Percentiles rank a stretch among this genome's conserved stretches.
Conservation (phyloP, 352 stramenopile genomes). For the Pythium folliculosum region DNA sequence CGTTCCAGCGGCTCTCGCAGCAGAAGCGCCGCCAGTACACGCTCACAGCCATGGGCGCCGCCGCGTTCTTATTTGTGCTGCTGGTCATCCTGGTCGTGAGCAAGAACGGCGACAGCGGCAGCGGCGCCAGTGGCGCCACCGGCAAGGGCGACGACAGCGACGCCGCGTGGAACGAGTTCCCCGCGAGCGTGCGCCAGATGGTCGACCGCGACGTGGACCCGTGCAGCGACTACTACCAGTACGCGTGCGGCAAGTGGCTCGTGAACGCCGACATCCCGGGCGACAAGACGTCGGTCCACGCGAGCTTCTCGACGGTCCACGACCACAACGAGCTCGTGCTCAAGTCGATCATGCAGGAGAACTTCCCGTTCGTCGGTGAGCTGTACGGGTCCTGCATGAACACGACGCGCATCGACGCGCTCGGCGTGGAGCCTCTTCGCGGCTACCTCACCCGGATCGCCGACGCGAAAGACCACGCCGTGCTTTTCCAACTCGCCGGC, state of each 20-base stretch:
- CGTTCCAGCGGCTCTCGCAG: slow-evolving; percentile 20
- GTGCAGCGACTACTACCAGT: slow-evolving; percentile 49
- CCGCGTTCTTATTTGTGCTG: slow-evolving; percentile 28
- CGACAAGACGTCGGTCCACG: slow-evolving; percentile 28
- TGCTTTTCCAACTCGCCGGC: slow-evolving; percentile 57
- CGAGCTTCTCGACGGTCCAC: slow-evolving; percentile 36
- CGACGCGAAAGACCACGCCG: slow-evolving; percentile 30
- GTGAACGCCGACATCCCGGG: slow-evolving; percentile 33
- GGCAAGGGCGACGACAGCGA: slow-evolving; percentile 15
- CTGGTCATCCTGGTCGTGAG: slow-evolving; percentile 27
- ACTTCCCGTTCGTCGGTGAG: slow-evolving; percentile 41
- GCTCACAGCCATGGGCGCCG: slow-evolving; percentile 11
- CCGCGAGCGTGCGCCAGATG: slow-evolving; percentile 28
- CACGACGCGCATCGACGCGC: slow-evolving; percentile 39
- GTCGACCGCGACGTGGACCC: slow-evolving; percentile 34
- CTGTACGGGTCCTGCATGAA: slow-evolving; percentile 49
- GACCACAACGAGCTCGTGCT: slow-evolving; percentile 42
- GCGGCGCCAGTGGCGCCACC: background rate
- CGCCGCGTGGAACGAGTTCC: slow-evolving; percentile 26
- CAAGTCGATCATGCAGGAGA: slow-evolving; percentile 38
- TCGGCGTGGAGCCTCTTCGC: slow-evolving; percentile 39
- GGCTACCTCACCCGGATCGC: slow-evolving; percentile 42
- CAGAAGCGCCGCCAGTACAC: slow-evolving; percentile 32
- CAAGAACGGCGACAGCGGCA: slow-evolving; percentile 6
- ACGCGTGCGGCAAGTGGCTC: slow-evolving; percentile 40